Evolutionary conservation across 225 moss, liverwort and hornwort species (phyloP).

Genomic region (Sphagnum tenellum): DNA sequence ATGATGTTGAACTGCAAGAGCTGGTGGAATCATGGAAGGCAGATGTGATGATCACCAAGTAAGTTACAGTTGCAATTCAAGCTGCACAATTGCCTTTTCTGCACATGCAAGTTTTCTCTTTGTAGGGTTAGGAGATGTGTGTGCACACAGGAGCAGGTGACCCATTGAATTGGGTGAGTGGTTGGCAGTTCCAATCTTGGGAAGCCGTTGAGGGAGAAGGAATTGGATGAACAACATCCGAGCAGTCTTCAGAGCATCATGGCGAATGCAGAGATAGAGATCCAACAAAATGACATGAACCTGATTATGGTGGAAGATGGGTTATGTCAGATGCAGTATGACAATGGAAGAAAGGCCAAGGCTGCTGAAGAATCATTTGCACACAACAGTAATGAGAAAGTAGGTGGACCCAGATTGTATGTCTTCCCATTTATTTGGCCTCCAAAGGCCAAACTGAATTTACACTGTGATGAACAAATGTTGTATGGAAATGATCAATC

Average conservation of each 20-base stretch:
- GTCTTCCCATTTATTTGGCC: background rate
- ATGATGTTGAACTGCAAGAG: conserved; percentile 1
- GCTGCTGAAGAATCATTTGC: conserved; percentile 1
- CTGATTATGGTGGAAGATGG: conserved; percentile 24
- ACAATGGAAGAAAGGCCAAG: conserved; percentile 9
- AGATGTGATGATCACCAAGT: conserved; percentile 15
- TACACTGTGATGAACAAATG: too few species aligned
- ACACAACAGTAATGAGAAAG: conserved; percentile 22
- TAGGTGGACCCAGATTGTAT: background rate
- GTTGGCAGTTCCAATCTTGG: conserved; percentile 2
- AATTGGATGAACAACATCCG: conserved; percentile 9
- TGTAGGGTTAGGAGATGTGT: too few species aligned
- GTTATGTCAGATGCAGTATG: conserved; percentile 17
- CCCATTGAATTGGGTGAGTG: too few species aligned
- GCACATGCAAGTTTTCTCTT: too few species aligned
- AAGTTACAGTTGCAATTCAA: background rate
- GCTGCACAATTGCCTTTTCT: too few species aligned
- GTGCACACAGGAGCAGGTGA: too few species aligned
- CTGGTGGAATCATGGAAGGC: conserved; percentile 7
- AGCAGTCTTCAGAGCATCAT: conserved; percentile 13
- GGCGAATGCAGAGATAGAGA: conserved; percentile 16
- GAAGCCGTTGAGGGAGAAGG: conserved; percentile 15
- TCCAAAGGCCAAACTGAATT: background rate
- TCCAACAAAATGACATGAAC: conserved; percentile 23
- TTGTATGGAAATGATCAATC: too few species aligned